Base-by-base conservation (phyloP, 176 grass and related monocot genomes). In the Raddia guianensis region DNA sequence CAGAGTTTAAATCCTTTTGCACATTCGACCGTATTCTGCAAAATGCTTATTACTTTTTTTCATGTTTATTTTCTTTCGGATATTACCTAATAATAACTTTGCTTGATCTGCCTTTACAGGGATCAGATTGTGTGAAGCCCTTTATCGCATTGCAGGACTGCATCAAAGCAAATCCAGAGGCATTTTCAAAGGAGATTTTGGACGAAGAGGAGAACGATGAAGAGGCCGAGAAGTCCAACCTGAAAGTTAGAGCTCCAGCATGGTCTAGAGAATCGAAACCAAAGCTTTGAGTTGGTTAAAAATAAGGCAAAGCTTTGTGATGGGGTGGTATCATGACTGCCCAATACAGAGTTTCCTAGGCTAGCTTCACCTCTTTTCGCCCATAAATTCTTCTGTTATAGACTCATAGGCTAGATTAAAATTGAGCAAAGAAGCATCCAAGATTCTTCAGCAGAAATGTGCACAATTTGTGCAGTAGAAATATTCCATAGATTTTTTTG, bases 171-270 rank as follows among this genome's bases (percentile, higher is more conserved):
- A 90, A 95, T 52, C 86, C 96, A 76, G 64, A 87, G 88, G 92
- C 92, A 56, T 98, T 98, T 82, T 93, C 95, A 32, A 98, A 98
- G 74, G 95, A 93, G 80, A 72, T 98, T 80, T 75, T 93, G 63
- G 90, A 90, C 56, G 91, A 91, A 45, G 92, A 95, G 66, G 85
- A 94, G 16, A 85, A 89, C 50, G 88, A 93, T 14, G 67, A 87
- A 49, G 92, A 93, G 80, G 82, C 85, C 73, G 78, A 85, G 35
- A 75, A 85, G 12, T 85, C 68, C 20, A 72, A 91, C 63, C 81
- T 87, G 82, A 80, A 90, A 75, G 88, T 98, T 20, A 88, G 77
- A 86, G 69, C 86, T 80, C 96, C 96, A 40, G 70, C 75, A 57
- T 98, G 96, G 96, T 94, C 92, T 55, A 98, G 78, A 91, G 96